Evolutionary conservation across 768 basidiomycete genomes (phyloP).

Genomic region (Kondoa subrosea): DNA sequence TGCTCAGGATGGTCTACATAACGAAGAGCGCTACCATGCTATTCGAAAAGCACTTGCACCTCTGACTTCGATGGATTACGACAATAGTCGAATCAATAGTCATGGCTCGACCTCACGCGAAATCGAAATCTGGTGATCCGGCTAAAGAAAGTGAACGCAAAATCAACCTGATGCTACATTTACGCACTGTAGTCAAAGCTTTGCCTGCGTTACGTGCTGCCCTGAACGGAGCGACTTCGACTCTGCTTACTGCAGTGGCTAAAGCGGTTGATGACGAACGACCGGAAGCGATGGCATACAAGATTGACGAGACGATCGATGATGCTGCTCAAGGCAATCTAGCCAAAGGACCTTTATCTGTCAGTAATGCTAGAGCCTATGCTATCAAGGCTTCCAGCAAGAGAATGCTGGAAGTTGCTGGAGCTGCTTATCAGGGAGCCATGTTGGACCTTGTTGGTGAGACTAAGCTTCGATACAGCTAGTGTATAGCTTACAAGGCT

Average conservation of each 20-base stretch:
- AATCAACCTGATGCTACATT: slow-evolving; percentile 56
- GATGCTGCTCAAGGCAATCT: slow-evolving; percentile 43
- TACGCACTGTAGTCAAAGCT: slow-evolving; percentile 54
- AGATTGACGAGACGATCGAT: slow-evolving; percentile 52
- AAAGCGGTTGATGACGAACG: slow-evolving; percentile 64
- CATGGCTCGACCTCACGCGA: slow-evolving; percentile 10
- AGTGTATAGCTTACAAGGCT: neutral
- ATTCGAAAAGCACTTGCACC: slow-evolving; percentile 49
- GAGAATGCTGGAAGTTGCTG: slow-evolving; percentile 74
- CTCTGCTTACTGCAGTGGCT: slow-evolving; percentile 46
- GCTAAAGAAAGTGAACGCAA: slow-evolving; percentile 21
- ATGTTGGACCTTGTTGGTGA: slow-evolving; percentile 60
- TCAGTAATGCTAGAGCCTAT: slow-evolving; percentile 66
- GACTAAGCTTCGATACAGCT: neutral
- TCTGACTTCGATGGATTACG: slow-evolving; percentile 67
- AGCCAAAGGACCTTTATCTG: slow-evolving; percentile 44
- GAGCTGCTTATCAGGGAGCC: slow-evolving; percentile 88
- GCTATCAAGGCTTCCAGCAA: slow-evolving; percentile 46
- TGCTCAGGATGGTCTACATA: slow-evolving; percentile 48
- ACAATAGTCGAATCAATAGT: slow-evolving; percentile 49
- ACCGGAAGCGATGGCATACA: slow-evolving; percentile 45
- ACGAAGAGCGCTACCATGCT: slow-evolving; percentile 55
- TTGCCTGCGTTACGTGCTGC: slow-evolving; percentile 50
- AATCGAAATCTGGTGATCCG: neutral
- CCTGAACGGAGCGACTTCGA: slow-evolving; percentile 43